These are phyloP conservation scores for Straminergon stramineum DNA, from an alignment of 225 moss, liverwort and hornwort genomes.

Conservation along the genomic window DNA sequence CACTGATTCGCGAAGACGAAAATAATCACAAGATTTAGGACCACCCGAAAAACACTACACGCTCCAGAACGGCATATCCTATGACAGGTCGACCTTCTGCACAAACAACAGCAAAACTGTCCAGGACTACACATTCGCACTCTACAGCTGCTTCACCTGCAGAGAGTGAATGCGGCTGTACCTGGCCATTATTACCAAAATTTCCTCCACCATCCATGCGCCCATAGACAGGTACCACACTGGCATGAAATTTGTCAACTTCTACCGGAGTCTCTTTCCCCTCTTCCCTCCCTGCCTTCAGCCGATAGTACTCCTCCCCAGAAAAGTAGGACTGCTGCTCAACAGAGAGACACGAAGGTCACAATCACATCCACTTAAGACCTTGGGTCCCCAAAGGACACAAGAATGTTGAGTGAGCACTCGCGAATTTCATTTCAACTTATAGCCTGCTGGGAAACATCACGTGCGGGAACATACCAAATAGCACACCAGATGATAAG, in stretches of 20 bases:
- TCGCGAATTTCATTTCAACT: not conserved
- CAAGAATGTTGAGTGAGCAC: constrained; percentile 2
- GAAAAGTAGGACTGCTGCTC: constrained; percentile 77
- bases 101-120: not conserved
- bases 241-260: constrained; percentile 42
- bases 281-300: constrained; percentile 75
- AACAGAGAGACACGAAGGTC: constrained; percentile 20
- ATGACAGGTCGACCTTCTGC: not conserved
- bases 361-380: constrained; percentile 14
- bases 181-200: constrained; percentile 34
- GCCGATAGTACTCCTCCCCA: constrained; percentile 97
- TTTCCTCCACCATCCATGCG: constrained; percentile 76
- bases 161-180: constrained; percentile 37
- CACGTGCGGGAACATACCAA: constrained; percentile 6
- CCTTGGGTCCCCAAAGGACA: not conserved
- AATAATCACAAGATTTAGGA: not conserved
- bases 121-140: constrained; percentile 12
- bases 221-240: constrained; percentile 59
- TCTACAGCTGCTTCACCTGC: constrained; percentile 40
- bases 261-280: constrained; percentile 62
- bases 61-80: not conserved
- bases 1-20: not conserved
- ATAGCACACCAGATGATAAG: not conserved
- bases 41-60: not conserved
- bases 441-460: constrained; percentile 29